These are phyloP conservation scores for Sclerotinia borealis DNA, from an alignment of 2,329 filamentous ascomycete species.

Conservation along the genomic window DNA sequence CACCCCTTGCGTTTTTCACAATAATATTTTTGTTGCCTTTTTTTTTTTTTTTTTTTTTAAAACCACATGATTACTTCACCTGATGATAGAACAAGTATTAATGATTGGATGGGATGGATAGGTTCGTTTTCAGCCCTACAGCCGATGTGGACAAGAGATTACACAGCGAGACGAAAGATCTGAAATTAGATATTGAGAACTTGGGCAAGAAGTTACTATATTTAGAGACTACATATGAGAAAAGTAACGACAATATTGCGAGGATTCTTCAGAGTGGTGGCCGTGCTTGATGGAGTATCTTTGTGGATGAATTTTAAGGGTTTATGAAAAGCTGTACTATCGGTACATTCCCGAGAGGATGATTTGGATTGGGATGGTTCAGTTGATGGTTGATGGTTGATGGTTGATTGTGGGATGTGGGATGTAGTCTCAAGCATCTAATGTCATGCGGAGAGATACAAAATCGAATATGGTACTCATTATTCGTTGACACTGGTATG, in stretches of 20 bases:
- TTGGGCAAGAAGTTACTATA: conserved; percentile 88
- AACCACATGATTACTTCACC: conserved; percentile 10
- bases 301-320: background rate
- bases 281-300: conserved; percentile 22
- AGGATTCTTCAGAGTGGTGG: conserved; percentile 64
- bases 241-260: conserved; percentile 85
- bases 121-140: conserved; percentile 81
- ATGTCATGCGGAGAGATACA: background rate
- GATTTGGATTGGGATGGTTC: background rate
- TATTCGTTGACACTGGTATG: background rate
- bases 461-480: background rate
- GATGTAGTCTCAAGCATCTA: background rate
- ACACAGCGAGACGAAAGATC: conserved; percentile 63
- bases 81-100: background rate
- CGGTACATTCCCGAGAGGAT: background rate
- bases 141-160: conserved; percentile 70
- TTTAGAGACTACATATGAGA: conserved; percentile 90
- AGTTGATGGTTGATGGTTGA: background rate
- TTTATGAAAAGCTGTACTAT: background rate
- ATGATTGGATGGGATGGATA: conserved; percentile 51
- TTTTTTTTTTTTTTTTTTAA: background rate
- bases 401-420: background rate
- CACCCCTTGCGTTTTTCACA: background rate
- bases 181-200: conserved; percentile 72
- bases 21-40: background rate